Evolutionary conservation across 768 basidiomycete species (phyloP), one percentile per base, ranked within the genome.

Genomic region (Lepiota venenata): DNA sequence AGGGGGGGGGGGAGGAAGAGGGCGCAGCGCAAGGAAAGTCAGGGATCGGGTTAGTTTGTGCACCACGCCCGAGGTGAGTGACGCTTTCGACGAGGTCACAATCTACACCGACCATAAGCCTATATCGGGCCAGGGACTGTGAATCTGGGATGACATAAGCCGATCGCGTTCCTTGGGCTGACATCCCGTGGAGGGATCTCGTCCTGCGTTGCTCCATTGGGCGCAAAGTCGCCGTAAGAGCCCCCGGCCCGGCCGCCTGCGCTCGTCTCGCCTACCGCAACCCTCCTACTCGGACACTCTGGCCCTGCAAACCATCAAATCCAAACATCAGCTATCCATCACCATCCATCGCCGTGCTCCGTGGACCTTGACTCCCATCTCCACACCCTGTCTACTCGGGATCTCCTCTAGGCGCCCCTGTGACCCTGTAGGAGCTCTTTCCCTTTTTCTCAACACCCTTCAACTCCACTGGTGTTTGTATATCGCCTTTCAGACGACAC

Each of bases 11-110:
- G 40, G 46, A 42, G 43, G 45, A 35, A 52, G 36, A 56, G 44
- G 56, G 43, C 38, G 46, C 47, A 43, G 38, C 37, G 48, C 40
- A 45, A 55, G 50, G 55, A 45, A 52, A 57, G 56, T 55, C 56
- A 52, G 53, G 45, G 44, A 27, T 40, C 39, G 22, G 22, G 43
- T 27, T 3, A 47, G 20, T 21, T 50, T 41, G 39, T 39, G 41
- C 49, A 50, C 52, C 25, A 54, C 45, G 25, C 52, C 47, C 37
- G 52, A 54, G 38, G 52, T 40, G 50, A 39, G 50, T 51, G 27
- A 47, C 52, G 38, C 36, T 43, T 14, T 55, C 46, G 38, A 27
- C 46, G 46, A 29, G 35, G 53, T 55, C 46, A 48, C 53, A 55
- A 48, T 52, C 53, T 48, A 42, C 45, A 38, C 45, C 21, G 37